Conservation (phyloP, 805 yeast genomes). For the Wickerhamiella musiphila region DNA sequence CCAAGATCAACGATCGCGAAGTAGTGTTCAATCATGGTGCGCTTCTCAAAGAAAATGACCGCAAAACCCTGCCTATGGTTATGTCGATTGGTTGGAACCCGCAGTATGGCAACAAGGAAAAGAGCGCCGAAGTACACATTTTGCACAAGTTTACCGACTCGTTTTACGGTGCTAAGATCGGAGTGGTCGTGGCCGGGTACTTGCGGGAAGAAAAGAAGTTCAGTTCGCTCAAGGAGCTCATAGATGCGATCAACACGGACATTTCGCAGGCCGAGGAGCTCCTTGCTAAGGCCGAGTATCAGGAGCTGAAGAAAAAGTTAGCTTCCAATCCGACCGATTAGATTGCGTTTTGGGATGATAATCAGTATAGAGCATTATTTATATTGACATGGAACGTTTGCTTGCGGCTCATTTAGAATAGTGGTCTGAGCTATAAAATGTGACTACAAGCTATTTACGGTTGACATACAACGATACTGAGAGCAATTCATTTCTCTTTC, state of each 20-base stretch:
- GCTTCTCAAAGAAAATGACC: slow-evolving; percentile 23
- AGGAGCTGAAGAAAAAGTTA: no score
- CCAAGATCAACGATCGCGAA: slow-evolving; percentile 18
- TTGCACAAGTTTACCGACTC: slow-evolving; percentile 47
- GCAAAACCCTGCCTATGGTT: slow-evolving; percentile 62
- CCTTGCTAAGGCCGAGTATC: slow-evolving; percentile 29
- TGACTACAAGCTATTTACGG: no score
- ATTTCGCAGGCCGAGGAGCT: slow-evolving; percentile 45
- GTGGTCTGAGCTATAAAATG: no score
- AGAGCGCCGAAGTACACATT: slow-evolving; percentile 73
- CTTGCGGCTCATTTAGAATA: no score
- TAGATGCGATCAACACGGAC: slow-evolving; percentile 68
- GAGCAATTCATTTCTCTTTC: no score
- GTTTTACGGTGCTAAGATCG: slow-evolving; percentile 72
- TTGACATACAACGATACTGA: no score
- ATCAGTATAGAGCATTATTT: no score
- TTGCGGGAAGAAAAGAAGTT: slow-evolving; percentile 82
- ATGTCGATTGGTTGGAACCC: slow-evolving; percentile 96
- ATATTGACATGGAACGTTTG: no score
- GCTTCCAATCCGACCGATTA: no score
- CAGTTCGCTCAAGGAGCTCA: slow-evolving; percentile 66
- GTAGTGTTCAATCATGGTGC: slow-evolving; percentile 50
- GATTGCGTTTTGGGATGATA: no score
- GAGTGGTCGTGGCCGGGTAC: slow-evolving; percentile 64
- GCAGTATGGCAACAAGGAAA: slow-evolving; percentile 58